Base-by-base conservation (phyloP, 176 grass and related monocot species). In the Raddia guianensis region DNA sequence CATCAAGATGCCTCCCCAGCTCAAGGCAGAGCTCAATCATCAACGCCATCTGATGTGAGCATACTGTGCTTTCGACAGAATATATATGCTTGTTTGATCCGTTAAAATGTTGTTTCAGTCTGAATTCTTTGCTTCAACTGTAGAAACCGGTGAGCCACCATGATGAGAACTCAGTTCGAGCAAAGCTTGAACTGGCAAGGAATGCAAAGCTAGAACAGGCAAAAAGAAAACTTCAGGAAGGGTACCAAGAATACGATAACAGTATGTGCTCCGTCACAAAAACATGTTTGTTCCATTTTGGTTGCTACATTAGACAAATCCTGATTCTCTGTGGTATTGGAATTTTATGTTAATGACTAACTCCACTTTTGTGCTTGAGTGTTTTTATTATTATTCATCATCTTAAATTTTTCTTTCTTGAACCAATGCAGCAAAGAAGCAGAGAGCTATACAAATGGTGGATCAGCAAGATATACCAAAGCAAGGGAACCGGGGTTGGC, bases 171-270 rank as follows among this genome's bases (percentile, higher is more conserved):
- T 85, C 87, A 15, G 47, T 89, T 44, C 77, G 82, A 58, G 78
- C 82, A 52, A 89, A 89, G 53, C 75, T 88, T 44, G 90, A 89
- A 42, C 40, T 74, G 0, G 86, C 89, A 6, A 90, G 86, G 80
- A 80, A 89, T 35, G 87, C 79, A 6, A 89, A 85, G 79, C 80
- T 93, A 49, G 91, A 93, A 14, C 54, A 32, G 1, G 66, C 92
- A 4, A 94, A 91, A 49, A 75, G 89, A 42, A 89, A 89, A 54
- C 89, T 94, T 44, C 92, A 94, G 34, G 92, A 94, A 82, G 86
- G 89, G 9, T 91, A 91, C 89, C 92, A 94, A 86, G 83, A 89
- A 82, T 83, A 73, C 7, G 89, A 94, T 66, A 87, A 94, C 15
- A 86, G 92, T 94, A 72, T 35, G 76, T 37, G 15, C 44, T 16